Evolutionary conservation across 805 yeast species (phyloP).

Genomic region (Myxozyma neotropica): DNA sequence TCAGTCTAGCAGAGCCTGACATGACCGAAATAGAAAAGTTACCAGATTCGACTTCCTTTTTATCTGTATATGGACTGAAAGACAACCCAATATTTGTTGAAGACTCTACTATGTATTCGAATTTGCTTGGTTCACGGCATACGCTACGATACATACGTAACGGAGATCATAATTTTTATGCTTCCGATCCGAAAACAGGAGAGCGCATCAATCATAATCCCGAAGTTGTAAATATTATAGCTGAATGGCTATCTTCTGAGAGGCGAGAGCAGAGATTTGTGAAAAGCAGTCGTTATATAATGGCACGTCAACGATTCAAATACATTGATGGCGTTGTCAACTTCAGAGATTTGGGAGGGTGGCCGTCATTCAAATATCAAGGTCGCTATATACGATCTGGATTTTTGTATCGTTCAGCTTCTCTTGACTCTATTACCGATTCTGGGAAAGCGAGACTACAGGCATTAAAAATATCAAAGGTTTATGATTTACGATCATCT

Average conservation of each 20-base stretch:
- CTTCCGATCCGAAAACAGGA: conserved; percentile 42
- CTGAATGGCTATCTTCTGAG: conserved; percentile 50
- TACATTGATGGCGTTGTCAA: conserved; percentile 68
- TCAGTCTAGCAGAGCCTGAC: conserved; percentile 54
- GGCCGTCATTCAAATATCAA: conserved; percentile 43
- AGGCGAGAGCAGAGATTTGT: conserved; percentile 58
- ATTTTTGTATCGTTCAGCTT: conserved; percentile 64
- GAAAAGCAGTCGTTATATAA: not conserved
- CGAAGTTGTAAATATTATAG: conserved; percentile 53
- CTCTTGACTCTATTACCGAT: conserved; percentile 54
- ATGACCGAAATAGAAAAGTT: conserved; percentile 36
- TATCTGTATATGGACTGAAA: conserved; percentile 70
- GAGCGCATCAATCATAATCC: conserved; percentile 59
- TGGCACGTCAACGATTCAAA: conserved; percentile 39
- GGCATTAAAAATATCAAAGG: conserved; percentile 52
- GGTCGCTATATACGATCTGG: conserved; percentile 49
- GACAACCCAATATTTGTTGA: conserved; percentile 67
- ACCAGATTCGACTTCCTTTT: conserved; percentile 36
- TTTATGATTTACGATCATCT: conserved; percentile 71
- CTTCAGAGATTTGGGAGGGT: conserved; percentile 82
- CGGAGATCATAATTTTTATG: conserved; percentile 85
- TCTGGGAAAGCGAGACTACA: conserved; percentile 51
- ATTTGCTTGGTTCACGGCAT: conserved; percentile 58
- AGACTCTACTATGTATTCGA: conserved; percentile 65
- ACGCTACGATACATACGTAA: conserved; percentile 57